Evolutionary conservation across 1,284 basidiomycete genomes (phyloP).

Genomic region (Pseudozyma tsukubaensis): DNA sequence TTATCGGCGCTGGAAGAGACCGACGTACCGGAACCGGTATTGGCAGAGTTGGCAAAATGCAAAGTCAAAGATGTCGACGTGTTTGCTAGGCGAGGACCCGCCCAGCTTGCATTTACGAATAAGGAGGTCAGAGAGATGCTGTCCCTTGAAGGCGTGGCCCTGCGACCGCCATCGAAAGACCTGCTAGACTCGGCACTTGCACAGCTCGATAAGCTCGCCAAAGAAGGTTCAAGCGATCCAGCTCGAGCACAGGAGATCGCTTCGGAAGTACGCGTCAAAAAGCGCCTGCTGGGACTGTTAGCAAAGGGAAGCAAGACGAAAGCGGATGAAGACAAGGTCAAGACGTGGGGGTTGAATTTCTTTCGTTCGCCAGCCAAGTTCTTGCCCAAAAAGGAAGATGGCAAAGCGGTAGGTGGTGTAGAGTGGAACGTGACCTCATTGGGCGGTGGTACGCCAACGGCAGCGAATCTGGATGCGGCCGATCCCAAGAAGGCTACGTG

Average conservation of each 20-base stretch:
- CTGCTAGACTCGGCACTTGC: constrained; percentile 68
- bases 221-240: constrained; percentile 19
- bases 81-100: constrained; percentile 85
- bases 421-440: constrained; percentile 57
- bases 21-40: constrained; percentile 83
- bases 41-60: constrained; percentile 77
- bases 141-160: constrained; percentile 78
- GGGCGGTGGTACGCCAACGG: constrained; percentile 23
- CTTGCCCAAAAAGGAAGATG: constrained; percentile 10
- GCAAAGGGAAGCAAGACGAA: constrained; percentile 75
- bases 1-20: constrained; percentile 77
- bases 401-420: constrained; percentile 24
- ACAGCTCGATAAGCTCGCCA: constrained; percentile 40
- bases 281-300: constrained; percentile 75
- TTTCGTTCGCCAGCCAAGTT: constrained; percentile 60
- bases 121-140: constrained; percentile 95
- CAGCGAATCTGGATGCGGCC: constrained; percentile 24
- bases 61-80: constrained; percentile 82
- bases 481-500: constrained; percentile 38
- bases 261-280: constrained; percentile 69
- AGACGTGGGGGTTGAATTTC: constrained; percentile 60
- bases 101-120: constrained; percentile 90
- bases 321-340: constrained; percentile 28
- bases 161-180: constrained; percentile 71
- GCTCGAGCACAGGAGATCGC: constrained; percentile 26